These are phyloP conservation scores for Solanum aculeatissimum DNA, from an alignment of 305 asterid genomes.

Conservation along the genomic window DNA sequence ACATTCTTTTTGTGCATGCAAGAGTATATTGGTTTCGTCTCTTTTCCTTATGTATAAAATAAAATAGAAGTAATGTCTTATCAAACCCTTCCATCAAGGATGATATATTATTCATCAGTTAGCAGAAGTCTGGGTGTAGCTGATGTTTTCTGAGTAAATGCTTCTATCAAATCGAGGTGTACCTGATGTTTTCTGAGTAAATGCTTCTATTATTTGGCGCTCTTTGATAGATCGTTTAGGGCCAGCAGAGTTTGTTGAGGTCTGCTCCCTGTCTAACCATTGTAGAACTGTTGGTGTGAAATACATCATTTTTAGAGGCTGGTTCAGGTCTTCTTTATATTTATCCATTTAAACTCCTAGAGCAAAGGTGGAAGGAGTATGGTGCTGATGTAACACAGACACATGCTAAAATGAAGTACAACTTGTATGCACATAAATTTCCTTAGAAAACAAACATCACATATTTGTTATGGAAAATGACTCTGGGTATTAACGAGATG, in stretches of 20 bases:
- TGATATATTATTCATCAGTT: background rate
- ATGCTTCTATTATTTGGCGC: background rate
- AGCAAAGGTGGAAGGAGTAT: background rate
- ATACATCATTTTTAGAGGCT: background rate
- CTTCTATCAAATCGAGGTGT: background rate
- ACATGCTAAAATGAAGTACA: background rate
- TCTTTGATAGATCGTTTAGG: background rate
- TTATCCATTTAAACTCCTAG: background rate
- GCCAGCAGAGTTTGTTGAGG: background rate
- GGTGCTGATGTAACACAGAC: background rate
- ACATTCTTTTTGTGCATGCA: background rate
- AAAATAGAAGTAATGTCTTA: background rate
- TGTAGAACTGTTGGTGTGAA: background rate
- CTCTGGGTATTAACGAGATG: background rate
- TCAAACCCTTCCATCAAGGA: background rate
- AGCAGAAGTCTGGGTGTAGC: background rate
- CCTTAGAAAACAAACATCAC: background rate
- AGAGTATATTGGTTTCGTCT: background rate
- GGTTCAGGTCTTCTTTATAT: background rate
- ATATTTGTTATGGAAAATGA: background rate
- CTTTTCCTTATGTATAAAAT: background rate
- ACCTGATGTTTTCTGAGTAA: background rate
- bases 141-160: background rate
- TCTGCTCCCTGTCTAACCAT: background rate
- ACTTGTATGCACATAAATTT: background rate